A percentile compares a stretch with the other conserved stretches of the same genome.
phyloP scores from a whole-genome alignment of 2,329 filamentous ascomycete species.

The Ceratocystis harringtonii region DNA sequence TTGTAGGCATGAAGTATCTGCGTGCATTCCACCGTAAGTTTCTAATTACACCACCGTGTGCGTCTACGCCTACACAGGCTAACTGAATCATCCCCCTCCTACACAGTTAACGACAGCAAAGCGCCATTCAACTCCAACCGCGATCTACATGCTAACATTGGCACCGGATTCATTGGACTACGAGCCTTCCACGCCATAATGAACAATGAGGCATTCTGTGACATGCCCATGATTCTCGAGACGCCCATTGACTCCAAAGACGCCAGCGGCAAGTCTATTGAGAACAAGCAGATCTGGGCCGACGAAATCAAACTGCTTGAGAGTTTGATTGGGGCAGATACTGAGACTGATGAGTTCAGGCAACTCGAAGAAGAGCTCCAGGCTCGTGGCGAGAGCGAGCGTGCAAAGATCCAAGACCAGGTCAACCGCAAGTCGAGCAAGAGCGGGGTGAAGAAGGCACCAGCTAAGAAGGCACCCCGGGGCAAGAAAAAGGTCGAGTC shows the following conservation, averaged over 20 bases:
- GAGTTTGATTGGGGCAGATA: slow-evolving; percentile 69
- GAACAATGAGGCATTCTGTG: slow-evolving; percentile 62
- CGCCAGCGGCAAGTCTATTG: slow-evolving; percentile 48
- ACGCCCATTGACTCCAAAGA: slow-evolving; percentile 74
- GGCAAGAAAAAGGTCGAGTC: slow-evolving; percentile 22
- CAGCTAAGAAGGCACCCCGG: slow-evolving; percentile 23
- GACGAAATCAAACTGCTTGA: slow-evolving; percentile 91
- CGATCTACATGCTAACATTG: slow-evolving; percentile 92
- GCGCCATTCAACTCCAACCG: slow-evolving; percentile 67
- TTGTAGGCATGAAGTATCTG: slow-evolving; percentile 66
- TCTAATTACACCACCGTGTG: not conserved
- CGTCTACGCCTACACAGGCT: not conserved
- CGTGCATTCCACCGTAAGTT: slow-evolving; percentile 55
- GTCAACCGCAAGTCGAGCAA: slow-evolving; percentile 59
- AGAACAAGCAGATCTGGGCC: slow-evolving; percentile 78
- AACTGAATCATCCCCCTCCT: not conserved
- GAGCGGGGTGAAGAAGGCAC: slow-evolving; percentile 31
- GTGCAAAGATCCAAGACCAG: slow-evolving; percentile 62
- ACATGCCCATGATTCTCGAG: slow-evolving; percentile 82
- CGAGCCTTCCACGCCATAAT: slow-evolving; percentile 82
- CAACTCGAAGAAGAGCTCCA: slow-evolving; percentile 49
- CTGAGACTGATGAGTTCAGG: slow-evolving; percentile 57
- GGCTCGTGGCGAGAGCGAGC: slow-evolving; percentile 52
- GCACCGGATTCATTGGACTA: slow-evolving; percentile 82
- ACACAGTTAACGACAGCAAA: slow-evolving; percentile 76